These are phyloP conservation scores for Ganoderma leucocontextum DNA, from an alignment of 1,284 basidiomycete genomes.

Conservation along the genomic window DNA sequence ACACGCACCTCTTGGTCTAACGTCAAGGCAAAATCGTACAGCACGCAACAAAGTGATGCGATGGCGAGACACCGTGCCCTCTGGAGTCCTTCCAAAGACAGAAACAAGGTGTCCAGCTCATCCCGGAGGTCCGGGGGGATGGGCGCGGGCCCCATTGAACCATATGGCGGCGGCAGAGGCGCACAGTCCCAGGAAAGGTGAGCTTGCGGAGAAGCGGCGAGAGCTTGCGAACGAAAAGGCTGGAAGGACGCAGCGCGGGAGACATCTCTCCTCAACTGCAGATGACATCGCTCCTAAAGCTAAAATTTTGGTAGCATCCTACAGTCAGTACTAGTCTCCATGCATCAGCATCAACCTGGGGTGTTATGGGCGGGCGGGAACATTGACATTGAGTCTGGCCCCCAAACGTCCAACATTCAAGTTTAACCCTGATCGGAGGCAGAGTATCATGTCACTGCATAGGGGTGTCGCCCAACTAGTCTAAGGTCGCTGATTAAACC, in stretches of 20 bases:
- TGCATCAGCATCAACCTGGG: background rate
- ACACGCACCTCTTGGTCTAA: slow-evolving; percentile 38
- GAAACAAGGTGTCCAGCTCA: slow-evolving; percentile 22
- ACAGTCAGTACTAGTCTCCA: background rate
- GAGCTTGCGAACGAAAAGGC: background rate
- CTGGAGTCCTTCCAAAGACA: slow-evolving; percentile 26
- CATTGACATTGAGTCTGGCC: background rate
- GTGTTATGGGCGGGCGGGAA: background rate
- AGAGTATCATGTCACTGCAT: background rate
- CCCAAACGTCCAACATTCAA: background rate
- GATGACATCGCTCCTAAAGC: background rate
- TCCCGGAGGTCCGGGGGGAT: slow-evolving; percentile 14
- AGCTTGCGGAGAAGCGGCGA: background rate
- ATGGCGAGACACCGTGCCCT: slow-evolving; percentile 30
- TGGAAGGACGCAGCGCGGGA: background rate
- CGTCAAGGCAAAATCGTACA: slow-evolving; percentile 38
- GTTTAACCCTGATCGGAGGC: background rate
- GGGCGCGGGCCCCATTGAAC: slow-evolving; percentile 14
- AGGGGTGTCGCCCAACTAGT: background rate
- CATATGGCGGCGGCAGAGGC: slow-evolving; percentile 13
- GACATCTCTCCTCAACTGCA: background rate
- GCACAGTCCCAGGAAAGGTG: background rate
- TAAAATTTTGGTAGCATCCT: too few species aligned
- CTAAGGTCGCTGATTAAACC: background rate
- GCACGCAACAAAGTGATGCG: slow-evolving; percentile 20